Percentiles rank a stretch among this genome's conserved stretches.
Conservation (phyloP, 2,329 filamentous ascomycete genomes). For the Aspergillus hortae region DNA sequence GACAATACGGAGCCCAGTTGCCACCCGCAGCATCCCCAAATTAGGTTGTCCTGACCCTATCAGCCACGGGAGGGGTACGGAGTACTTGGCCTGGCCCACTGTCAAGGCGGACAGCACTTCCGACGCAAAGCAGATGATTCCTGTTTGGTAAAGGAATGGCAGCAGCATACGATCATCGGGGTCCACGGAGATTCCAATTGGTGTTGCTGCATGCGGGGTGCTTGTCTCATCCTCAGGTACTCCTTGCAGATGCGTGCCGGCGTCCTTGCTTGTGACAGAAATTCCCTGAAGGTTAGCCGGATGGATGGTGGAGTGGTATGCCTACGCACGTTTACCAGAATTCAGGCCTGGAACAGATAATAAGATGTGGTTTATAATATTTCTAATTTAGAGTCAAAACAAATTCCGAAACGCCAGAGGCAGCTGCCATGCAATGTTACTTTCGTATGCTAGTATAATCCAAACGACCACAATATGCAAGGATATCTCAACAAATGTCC, state of each 20-base stretch:
- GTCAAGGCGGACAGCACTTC: not conserved
- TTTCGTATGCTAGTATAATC: not conserved
- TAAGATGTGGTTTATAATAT: too few species aligned
- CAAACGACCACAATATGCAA: conserved; percentile 3
- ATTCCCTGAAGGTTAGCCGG: not conserved
- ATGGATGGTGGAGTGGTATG: not conserved
- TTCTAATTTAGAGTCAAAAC: not conserved
- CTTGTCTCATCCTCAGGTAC: not conserved
- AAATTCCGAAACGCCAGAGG: not conserved
- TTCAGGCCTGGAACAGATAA: too few species aligned
- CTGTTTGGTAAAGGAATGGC: not conserved
- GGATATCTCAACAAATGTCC: conserved; percentile 5
- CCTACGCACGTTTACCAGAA: too few species aligned
- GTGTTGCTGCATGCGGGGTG: not conserved
- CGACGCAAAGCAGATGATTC: not conserved
- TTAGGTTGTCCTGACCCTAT: not conserved
- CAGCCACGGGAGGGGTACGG: not conserved
- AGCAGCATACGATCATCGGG: not conserved
- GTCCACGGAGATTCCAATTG: not conserved
- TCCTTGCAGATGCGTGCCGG: not conserved
- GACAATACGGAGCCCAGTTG: not conserved
- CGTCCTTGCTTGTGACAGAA: not conserved
- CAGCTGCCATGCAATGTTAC: not conserved
- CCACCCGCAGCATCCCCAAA: not conserved
- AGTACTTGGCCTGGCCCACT: not conserved